Evolutionary conservation across 768 basidiomycete genomes (phyloP).

Genomic region (Lenzites betulinus): DNA sequence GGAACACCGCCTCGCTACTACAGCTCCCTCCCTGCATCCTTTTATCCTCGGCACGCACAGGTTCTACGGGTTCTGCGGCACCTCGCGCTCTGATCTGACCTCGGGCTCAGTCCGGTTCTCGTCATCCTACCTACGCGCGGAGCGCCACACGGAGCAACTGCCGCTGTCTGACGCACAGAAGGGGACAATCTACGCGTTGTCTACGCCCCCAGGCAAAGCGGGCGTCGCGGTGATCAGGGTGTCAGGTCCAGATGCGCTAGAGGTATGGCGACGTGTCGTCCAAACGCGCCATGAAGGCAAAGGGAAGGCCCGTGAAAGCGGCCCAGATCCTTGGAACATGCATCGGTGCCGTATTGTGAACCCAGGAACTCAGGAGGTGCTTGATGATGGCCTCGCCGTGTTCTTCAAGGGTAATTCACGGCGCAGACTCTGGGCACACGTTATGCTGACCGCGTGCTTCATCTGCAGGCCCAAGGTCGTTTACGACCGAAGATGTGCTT

Average conservation of each 20-base stretch:
- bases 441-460: not conserved
- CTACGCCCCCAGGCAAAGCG: constrained; percentile 83
- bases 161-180: constrained; percentile 54
- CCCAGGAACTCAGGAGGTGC: constrained; percentile 55
- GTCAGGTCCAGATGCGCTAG: constrained; percentile 71
- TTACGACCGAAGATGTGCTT: constrained; percentile 80
- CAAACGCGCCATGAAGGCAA: constrained; percentile 29
- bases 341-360: constrained; percentile 70
- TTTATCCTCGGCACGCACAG: constrained; percentile 12
- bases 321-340: constrained; percentile 66
- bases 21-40: not conserved
- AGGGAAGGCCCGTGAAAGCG: constrained; percentile 12
- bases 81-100: not conserved
- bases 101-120: not conserved
- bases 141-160: constrained; percentile 6
- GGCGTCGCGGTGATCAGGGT: constrained; percentile 83
- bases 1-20: constrained; percentile 16
- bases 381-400: constrained; percentile 82
- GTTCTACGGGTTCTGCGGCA: constrained; percentile 10
- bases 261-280: constrained; percentile 66
- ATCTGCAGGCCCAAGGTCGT: constrained; percentile 59
- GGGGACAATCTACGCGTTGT: constrained; percentile 84
- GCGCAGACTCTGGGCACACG: not conserved
- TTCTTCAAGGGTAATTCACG: constrained; percentile 69
- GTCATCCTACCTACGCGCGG: not conserved